phyloP scores from a whole-genome alignment of 306 rosid species.

The Benincasa hispida region DNA sequence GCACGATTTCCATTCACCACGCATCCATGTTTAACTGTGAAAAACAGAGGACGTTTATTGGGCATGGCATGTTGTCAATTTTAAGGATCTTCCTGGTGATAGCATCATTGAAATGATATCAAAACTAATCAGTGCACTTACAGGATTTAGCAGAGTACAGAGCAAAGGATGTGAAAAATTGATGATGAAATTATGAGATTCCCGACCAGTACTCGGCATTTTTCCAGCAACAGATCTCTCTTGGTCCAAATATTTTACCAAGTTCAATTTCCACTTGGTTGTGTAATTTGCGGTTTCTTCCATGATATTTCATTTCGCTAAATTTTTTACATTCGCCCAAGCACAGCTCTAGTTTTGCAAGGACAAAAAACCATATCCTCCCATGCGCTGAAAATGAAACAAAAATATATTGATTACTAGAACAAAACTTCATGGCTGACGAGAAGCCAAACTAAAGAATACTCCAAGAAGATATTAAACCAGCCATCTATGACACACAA shows the following conservation, averaged over 20 bases:
- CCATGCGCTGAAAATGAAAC: background rate
- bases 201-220: background rate
- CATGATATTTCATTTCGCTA: background rate
- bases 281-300: background rate
- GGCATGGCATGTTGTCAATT: background rate
- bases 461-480: background rate
- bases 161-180: background rate
- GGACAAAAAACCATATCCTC: background rate
- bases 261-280: background rate
- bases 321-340: background rate
- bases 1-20: too few species aligned
- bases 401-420: background rate
- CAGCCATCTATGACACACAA: background rate
- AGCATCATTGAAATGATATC: background rate
- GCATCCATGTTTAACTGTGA: background rate
- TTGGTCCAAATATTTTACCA: background rate
- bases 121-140: background rate
- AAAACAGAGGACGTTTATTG: background rate
- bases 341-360: background rate
- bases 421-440: background rate
- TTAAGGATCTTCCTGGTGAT: background rate
- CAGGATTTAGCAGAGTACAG: background rate
- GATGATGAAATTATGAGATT: background rate
- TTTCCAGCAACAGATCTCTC: background rate
- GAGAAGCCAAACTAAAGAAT: background rate